Base-by-base conservation (phyloP, 1,284 basidiomycete genomes). In the Irpex lacteus region DNA sequence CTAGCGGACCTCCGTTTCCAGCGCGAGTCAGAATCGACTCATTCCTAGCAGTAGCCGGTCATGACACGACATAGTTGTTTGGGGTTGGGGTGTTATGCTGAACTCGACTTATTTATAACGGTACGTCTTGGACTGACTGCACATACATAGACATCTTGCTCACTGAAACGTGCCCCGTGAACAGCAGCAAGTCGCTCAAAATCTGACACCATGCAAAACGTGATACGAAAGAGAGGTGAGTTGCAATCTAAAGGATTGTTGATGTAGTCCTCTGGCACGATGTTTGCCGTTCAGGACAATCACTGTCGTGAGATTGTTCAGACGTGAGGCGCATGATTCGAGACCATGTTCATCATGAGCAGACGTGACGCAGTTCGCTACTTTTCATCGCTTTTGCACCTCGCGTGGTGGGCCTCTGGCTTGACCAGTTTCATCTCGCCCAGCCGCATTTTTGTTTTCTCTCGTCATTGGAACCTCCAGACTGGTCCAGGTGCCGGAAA, bases 21-120 rank as follows among this genome's bases (percentile, higher is more conserved):
- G 50, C 50, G 21, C 54, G 54, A 56, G 54, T 36, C 54, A 56
- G 54, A 56, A 56, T 56, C 54, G 54, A 56, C 54, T 56, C 54
- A 56, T 56, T 56, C 26, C 54, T 13, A 7, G 7, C 7, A 13
- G 8, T 18, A 18, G 15, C 50, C 50, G 18, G n/a, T 52, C 21
- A 56, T 56, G 54, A 36, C 13, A 34, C 54, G 54, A 56, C 54
- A 15, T 15, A 56, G 19, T 9, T 13, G 11, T 34, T 56, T 19
- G 54, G 54, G 54, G 21, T 11, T 34, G 8, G 26, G 26, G 34
- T 2, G 54, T 56, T 36, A 11, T 26, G 11, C 9, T 32, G 54
- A 36, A 34, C 34, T 18, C 19, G 50, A n/a, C 15, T 19, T 21
- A 52, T 52, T 8, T n/a, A 8, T n/a, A 52, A 21, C 18, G 50